Evolutionary conservation across 1,284 basidiomycete genomes (phyloP).

Genomic region (Rhizoctonia solani): DNA sequence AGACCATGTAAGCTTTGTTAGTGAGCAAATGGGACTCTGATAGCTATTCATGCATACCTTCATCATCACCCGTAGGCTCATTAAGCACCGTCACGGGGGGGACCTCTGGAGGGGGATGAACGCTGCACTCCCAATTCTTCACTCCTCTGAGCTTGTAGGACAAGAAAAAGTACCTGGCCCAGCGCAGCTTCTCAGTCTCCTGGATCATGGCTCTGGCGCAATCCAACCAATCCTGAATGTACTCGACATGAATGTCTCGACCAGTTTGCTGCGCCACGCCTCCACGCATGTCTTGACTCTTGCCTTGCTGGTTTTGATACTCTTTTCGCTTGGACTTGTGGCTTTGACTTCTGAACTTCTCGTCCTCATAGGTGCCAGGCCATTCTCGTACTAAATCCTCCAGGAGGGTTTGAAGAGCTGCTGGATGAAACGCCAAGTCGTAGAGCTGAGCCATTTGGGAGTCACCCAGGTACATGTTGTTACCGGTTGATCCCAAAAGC

Average conservation of each 20-base stretch:
- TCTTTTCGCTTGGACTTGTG: too few relatives aligned
- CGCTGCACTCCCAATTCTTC: neutral
- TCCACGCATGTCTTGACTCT: neutral
- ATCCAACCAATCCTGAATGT: neutral
- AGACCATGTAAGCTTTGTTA: too few relatives aligned
- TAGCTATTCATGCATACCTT: neutral
- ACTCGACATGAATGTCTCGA: neutral
- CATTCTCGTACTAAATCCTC: neutral
- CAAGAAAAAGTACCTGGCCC: slow-evolving; percentile 23
- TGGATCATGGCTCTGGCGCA: neutral
- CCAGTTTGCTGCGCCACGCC: slow-evolving; percentile 3
- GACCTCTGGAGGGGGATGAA: slow-evolving; percentile 13
- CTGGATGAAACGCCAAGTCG: neutral
- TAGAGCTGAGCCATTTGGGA: neutral
- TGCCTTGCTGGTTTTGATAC: too few relatives aligned
- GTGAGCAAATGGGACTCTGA: too few relatives aligned
- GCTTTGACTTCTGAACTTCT: neutral
- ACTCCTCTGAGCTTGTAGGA: slow-evolving; percentile 11
- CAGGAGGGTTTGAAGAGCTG: neutral
- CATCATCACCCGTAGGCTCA: neutral
- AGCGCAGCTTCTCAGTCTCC: neutral
- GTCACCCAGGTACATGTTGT: neutral
- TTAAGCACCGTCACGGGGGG: neutral
- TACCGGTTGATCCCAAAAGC: neutral
- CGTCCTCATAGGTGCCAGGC: neutral